Percentiles rank a stretch among this genome's conserved stretches.
phyloP scores from a whole-genome alignment of 2,329 filamentous ascomycete genomes.

The Purpureocillium lavendulum region DNA sequence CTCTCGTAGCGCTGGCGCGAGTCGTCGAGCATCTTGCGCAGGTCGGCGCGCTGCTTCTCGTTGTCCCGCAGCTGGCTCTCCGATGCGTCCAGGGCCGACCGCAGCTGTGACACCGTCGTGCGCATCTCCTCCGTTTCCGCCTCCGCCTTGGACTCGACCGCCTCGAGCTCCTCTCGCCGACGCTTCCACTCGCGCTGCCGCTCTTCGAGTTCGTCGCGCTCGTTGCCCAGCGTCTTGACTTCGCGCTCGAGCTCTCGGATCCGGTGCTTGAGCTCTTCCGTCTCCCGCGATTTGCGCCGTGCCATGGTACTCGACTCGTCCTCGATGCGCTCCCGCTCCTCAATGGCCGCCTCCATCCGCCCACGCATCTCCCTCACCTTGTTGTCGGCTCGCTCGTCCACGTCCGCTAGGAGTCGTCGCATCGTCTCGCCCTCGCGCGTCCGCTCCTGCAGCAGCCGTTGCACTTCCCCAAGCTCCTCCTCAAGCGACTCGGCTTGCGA shows the following conservation, averaged over 20 bases:
- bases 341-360: slow-evolving; percentile 80
- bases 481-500: slow-evolving; percentile 78
- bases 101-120: slow-evolving; percentile 67
- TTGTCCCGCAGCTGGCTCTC: slow-evolving; percentile 77
- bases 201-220: slow-evolving; percentile 69
- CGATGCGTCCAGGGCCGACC: slow-evolving; percentile 75
- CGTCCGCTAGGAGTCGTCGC: slow-evolving; percentile 78
- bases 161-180: slow-evolving; percentile 68
- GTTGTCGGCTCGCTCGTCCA: slow-evolving; percentile 72
- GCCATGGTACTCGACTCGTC: slow-evolving; percentile 78
- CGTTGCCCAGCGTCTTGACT: slow-evolving; percentile 59
- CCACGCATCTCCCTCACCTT: slow-evolving; percentile 84
- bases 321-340: slow-evolving; percentile 87
- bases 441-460: slow-evolving; percentile 76
- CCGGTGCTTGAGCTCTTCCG: slow-evolving; percentile 75
- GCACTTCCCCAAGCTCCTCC: slow-evolving; percentile 84
- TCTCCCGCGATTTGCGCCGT: slow-evolving; percentile 68
- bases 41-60: slow-evolving; percentile 71
- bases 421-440: slow-evolving; percentile 92
- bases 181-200: slow-evolving; percentile 67
- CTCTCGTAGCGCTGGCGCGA: slow-evolving; percentile 70
- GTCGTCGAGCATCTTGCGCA: slow-evolving; percentile 71
- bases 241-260: slow-evolving; percentile 76
- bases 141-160: slow-evolving; percentile 55
- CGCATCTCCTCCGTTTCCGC: slow-evolving; percentile 71